phyloP scores from a whole-genome alignment of 495 filamentous ascomycete genomes.

The Penicillium herquei region DNA sequence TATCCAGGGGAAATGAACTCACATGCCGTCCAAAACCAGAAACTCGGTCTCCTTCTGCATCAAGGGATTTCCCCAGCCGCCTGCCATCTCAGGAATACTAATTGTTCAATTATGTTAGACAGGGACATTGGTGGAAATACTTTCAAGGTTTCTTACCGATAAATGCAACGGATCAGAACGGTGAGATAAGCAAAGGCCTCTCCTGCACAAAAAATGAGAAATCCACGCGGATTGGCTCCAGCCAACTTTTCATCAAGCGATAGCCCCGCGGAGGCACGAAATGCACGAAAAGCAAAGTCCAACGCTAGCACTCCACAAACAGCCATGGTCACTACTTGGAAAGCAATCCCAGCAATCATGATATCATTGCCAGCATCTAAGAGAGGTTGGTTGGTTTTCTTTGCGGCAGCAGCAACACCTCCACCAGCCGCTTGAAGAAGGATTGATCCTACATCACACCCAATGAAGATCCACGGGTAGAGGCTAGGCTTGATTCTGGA shows the following conservation, averaged over 20 bases:
- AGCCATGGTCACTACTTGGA: slow-evolving; percentile 64
- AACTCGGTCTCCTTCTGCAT: slow-evolving; percentile 67
- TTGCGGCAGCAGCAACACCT: slow-evolving; percentile 49
- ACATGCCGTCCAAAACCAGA: slow-evolving; percentile 61
- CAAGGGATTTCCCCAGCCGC: slow-evolving; percentile 63
- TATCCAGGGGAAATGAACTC: slow-evolving; percentile 39
- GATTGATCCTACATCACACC: slow-evolving; percentile 62
- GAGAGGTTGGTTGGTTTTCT: slow-evolving; percentile 11
- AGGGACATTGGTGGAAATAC: neutral
- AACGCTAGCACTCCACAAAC: slow-evolving; percentile 50
- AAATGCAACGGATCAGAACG: slow-evolving; percentile 64
- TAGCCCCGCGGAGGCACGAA: slow-evolving; percentile 30
- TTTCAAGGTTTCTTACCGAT: slow-evolving; percentile 42
- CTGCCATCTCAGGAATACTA: slow-evolving; percentile 63
- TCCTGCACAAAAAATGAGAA: slow-evolving; percentile 50
- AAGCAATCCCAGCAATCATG: slow-evolving; percentile 68
- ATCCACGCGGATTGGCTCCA: slow-evolving; percentile 25
- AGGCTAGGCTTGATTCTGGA: slow-evolving; percentile 54
- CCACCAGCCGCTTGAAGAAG: slow-evolving; percentile 64
- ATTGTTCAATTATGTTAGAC: neutral
- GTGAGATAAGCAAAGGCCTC: slow-evolving; percentile 56
- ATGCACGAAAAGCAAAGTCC: slow-evolving; percentile 47
- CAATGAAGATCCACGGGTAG: slow-evolving; percentile 68
- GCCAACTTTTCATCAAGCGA: slow-evolving; percentile 18
- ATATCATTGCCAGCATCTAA: slow-evolving; percentile 51